Base-by-base conservation (phyloP, 2,329 filamentous ascomycete genomes). In the Penicillium vulpinum region DNA sequence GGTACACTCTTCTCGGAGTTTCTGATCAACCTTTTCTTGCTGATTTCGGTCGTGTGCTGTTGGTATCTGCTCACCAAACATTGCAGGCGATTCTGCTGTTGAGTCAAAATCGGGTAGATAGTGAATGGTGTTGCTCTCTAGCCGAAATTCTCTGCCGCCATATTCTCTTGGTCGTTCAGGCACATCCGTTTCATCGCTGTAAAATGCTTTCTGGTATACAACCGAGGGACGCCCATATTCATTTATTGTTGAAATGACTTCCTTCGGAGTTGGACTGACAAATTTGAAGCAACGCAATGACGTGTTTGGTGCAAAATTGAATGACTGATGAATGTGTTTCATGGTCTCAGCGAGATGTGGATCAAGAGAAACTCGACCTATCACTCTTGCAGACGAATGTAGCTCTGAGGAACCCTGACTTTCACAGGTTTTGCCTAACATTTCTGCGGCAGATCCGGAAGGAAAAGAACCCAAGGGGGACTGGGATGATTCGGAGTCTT, bases 191-290 rank as follows among this genome's bases (percentile, higher is more conserved):
- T 95, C 91, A 28, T 90, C 82, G 64, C 92, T 90, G 70, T 96
- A 97, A 67, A 88, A 92, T 0, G 92, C 88, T 69, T 92, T 87
- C 72, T 92, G 90, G 62, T 96, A 95, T 47, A 97, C 83, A 15
- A 89, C 82, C 56, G 87, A 80, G 0, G 89, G 88, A 9, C 86
- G 75, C 13, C 81, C 81, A 56, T 80, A 74, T n/a, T 79, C 61
- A 70, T 63, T 73, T 71, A 91, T 81, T 0, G 85, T 88, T 1
- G 77, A 76, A 3, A 77, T 68, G 1, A 91, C 77, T 64, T 79
- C 81, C 43, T 33, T 77, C 60, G 44, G 38, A 9, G 56, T 59
- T 13, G 76, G 75, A 22, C 67, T 63, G 6, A 64, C 38, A 31
- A 50, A 54, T 40, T 60, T 61, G 54, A 71, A 71, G 59, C 64